Percentiles rank a stretch among this genome's conserved stretches.
Conservation (phyloP, 2,329 filamentous ascomycete species). For the Phialophora chinensis region DNA sequence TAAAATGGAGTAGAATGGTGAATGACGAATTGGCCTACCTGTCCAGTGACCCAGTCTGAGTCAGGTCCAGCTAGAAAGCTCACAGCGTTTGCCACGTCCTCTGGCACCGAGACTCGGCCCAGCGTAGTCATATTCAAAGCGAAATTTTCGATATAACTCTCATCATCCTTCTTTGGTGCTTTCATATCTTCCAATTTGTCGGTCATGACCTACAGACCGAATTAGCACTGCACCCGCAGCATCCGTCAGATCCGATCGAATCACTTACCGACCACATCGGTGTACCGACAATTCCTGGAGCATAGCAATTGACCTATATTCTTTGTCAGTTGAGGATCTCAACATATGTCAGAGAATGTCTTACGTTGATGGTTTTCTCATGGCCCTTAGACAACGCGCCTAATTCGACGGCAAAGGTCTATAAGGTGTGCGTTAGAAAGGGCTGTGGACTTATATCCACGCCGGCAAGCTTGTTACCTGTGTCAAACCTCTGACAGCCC, state of each 20-base stretch:
- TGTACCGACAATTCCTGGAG: conserved; percentile 70
- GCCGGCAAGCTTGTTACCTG: conserved; percentile 50
- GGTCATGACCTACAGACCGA: conserved; percentile 57
- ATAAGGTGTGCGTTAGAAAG: not conserved
- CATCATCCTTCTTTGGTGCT: conserved; percentile 58
- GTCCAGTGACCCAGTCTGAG: conserved; percentile 68
- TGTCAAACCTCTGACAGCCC: conserved; percentile 68
- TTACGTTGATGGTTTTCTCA: conserved; percentile 25
- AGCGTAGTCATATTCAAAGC: conserved; percentile 60
- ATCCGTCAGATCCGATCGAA: not conserved
- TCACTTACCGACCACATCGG: conserved; percentile 71
- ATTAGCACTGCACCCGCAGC: no score
- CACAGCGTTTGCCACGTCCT: conserved; percentile 68
- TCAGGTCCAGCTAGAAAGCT: conserved; percentile 65
- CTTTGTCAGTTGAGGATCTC: no score
- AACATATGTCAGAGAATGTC: conserved; percentile 50
- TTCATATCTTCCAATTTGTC: conserved; percentile 60
- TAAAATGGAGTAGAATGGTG: not conserved
- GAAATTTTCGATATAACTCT: conserved; percentile 58
- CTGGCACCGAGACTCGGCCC: conserved; percentile 62
- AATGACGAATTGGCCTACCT: conserved; percentile 43
- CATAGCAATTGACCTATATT: conserved; percentile 69
- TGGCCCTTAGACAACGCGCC: conserved; percentile 23
- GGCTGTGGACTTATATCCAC: no score
- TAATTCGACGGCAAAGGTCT: conserved; percentile 27